Evolutionary conservation across 768 basidiomycete species (phyloP), one percentile per base, ranked within the genome.

Genomic region (Trametopsis cervina): DNA sequence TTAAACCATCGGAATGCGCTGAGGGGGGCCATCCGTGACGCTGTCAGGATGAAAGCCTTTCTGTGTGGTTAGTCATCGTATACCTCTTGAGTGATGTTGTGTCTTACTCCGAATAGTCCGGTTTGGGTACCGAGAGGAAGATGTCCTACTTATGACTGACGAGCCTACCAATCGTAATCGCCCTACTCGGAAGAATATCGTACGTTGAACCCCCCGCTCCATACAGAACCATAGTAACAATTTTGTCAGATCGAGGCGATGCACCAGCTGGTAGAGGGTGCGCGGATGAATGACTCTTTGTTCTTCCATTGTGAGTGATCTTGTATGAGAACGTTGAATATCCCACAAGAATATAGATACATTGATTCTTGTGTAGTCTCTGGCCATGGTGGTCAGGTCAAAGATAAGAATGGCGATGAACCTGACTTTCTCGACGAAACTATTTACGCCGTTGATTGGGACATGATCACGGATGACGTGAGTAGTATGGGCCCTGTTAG

Each of bases 351-450:
- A n/a, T n/a, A n/a, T n/a, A n/a, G n/a, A n/a, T n/a, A n/a, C n/a
- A 4, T 49, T 88, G 86, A 90, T 66, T 95, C 92, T 1, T n/a
- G n/a, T n/a, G n/a, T n/a, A n/a, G n/a, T n/a, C n/a, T n/a, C n/a
- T n/a, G 95, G 94, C 0, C 93, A 97, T 57, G 95, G 95, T n/a
- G 95, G 93, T 7, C 93, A 94, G 60, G 82, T 83, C 2, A 73
- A 71, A 44, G 92, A 96, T 64, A 51, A 66, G 1, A 75, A 88
- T 54, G 88, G 86, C 3, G 89, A 90, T 55, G 84, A 94, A 64
- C 66, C 72, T 0, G 85, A 89, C 56, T 91, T 90, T 5, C 77
- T 69, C 46, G 89, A 93, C 53, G 89, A 92, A 73, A 86, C 83
- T 22, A 94, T 98, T 55, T 97, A 81, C 61, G 95, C 95, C 0